Conservation (phyloP, 345 rosid species). For the Euphorbia pulcherrima region DNA sequence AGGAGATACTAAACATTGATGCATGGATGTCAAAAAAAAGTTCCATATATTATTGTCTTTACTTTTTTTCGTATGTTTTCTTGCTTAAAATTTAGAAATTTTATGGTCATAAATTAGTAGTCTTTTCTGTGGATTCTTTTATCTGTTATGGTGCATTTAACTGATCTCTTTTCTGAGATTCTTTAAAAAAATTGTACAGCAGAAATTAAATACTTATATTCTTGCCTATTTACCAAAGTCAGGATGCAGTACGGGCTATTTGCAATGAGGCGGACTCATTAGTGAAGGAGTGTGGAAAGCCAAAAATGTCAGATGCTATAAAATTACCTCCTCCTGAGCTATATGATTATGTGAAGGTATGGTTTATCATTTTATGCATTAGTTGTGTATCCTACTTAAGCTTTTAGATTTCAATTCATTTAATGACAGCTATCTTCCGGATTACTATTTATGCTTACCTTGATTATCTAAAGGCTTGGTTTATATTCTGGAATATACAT, state of each 20-base stretch:
- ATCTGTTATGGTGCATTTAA: not conserved
- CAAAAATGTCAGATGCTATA: slow-evolving; percentile 84
- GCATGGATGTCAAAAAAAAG: not conserved
- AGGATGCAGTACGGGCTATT: slow-evolving; percentile 84
- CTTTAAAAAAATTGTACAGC: not conserved
- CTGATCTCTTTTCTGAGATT: not conserved
- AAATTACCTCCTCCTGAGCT: slow-evolving; percentile 86
- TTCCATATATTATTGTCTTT: not conserved
- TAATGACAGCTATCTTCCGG: not conserved
- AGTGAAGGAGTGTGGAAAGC: slow-evolving; percentile 75
- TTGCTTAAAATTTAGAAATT: not conserved
- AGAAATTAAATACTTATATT: slow-evolving; percentile 10
- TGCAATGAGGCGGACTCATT: slow-evolving; percentile 72
- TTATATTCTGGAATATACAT: not conserved
- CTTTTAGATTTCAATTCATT: not conserved
- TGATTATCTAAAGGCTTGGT: not conserved
- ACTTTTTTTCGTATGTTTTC: not conserved
- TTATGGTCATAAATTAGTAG: not conserved
- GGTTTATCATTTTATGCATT: slow-evolving; percentile 17
- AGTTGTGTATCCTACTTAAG: slow-evolving; percentile 1
- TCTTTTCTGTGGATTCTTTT: not conserved
- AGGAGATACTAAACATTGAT: not conserved
- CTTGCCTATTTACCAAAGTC: slow-evolving; percentile 32
- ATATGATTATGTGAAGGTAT: slow-evolving; percentile 82
- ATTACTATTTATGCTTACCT: not conserved